phyloP scores from a whole-genome alignment of 305 asterid genomes.

The Withania somnifera region DNA sequence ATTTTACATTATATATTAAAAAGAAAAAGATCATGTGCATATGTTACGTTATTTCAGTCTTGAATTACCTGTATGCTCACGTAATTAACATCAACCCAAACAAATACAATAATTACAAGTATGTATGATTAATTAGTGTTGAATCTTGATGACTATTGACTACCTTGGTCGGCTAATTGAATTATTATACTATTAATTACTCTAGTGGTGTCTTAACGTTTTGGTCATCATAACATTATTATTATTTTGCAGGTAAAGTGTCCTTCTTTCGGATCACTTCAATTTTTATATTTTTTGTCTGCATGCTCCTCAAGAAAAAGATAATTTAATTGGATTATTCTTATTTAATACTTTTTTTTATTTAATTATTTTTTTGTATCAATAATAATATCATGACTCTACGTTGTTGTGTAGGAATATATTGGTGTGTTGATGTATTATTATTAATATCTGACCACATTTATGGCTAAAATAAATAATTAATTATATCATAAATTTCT shows the following conservation, averaged over 20 bases:
- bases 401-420: no score
- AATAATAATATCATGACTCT: no score
- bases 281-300: no score
- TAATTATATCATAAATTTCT: no score
- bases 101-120: neutral
- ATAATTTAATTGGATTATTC: no score
- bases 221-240: neutral
- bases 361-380: no score
- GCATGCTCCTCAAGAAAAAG: no score
- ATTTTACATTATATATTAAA: neutral
- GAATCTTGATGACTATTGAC: slow-evolving; percentile 24
- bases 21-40: neutral
- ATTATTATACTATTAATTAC: neutral
- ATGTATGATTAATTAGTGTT: neutral
- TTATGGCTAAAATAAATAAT: no score
- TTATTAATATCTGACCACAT: no score
- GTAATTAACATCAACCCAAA: neutral
- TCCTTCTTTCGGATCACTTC: no score
- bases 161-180: slow-evolving; percentile 18
- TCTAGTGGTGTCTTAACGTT: neutral
- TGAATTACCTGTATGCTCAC: neutral
- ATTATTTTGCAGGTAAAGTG: neutral
- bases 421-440: no score
- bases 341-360: no score
- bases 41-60: neutral